phyloP scores from a whole-genome alignment of 2,329 filamentous ascomycete genomes.

The Exophiala bonariae region DNA sequence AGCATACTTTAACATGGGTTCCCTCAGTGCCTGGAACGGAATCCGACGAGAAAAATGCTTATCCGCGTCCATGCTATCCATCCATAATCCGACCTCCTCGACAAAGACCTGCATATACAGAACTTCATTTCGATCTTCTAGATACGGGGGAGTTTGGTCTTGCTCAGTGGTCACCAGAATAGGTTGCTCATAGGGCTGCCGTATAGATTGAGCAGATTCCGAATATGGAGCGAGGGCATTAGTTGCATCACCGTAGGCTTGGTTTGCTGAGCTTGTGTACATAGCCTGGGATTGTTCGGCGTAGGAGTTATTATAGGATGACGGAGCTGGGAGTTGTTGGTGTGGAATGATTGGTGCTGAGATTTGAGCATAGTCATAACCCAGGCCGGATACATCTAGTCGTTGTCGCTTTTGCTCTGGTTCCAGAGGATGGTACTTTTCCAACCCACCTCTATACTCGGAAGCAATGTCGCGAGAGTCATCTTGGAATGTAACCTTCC shows the following conservation, averaged over 20 bases:
- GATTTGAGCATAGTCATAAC: constrained; percentile 36
- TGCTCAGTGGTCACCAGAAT: constrained; percentile 21
- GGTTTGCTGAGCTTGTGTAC: constrained; percentile 38
- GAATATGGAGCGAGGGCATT: constrained; percentile 31
- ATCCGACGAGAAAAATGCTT: constrained; percentile 84
- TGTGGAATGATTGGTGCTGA: constrained; percentile 39
- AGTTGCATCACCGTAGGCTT: constrained; percentile 32
- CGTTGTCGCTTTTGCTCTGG: constrained; percentile 35
- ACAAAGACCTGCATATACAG: constrained; percentile 91
- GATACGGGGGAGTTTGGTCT: constrained; percentile 52
- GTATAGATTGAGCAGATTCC: constrained; percentile 33
- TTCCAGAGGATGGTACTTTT: constrained; percentile 65
- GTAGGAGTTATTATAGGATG: constrained; percentile 34
- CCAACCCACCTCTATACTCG: constrained; percentile 78
- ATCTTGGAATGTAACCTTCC: constrained; percentile 77
- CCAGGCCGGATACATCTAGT: constrained; percentile 22
- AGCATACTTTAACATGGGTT: constrained; percentile 86
- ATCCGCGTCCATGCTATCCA: constrained; percentile 83
- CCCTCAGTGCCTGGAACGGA: constrained; percentile 78
- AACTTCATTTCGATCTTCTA: constrained; percentile 75
- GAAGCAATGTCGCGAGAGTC: constrained; percentile 88
- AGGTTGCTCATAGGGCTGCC: constrained; percentile 19
- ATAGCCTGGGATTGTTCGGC: constrained; percentile 43
- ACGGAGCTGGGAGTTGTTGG: constrained; percentile 46
- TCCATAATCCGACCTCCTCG: constrained; percentile 87